These are phyloP conservation scores for Emericellopsis atlantica DNA, from an alignment of 2,329 filamentous ascomycete species.

Conservation along the genomic window DNA sequence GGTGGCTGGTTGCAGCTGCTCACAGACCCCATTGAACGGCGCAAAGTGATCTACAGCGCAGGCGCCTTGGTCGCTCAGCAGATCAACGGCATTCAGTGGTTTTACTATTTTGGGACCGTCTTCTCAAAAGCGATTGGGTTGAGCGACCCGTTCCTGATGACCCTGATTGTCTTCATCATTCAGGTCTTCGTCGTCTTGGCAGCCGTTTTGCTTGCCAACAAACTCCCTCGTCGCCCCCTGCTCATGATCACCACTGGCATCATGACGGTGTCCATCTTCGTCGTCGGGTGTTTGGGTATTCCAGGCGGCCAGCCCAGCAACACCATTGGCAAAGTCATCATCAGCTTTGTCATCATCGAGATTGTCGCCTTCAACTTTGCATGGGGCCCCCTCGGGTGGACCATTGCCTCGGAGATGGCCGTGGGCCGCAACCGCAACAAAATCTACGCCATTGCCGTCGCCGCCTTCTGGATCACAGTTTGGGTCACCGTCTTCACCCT, in stretches of 20 bases:
- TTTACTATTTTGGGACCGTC: constrained; percentile 28
- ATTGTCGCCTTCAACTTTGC: constrained; percentile 31
- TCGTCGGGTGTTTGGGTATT: constrained; percentile 26
- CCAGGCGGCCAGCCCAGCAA: constrained; percentile 12
- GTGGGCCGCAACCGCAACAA: constrained; percentile 34
- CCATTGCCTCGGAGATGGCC: constrained; percentile 31
- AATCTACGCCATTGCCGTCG: constrained; percentile 27
- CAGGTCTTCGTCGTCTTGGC: constrained; percentile 29
- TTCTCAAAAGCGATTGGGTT: constrained; percentile 28
- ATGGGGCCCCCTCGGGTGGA: constrained; percentile 25
- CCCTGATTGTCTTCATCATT: constrained; percentile 25
- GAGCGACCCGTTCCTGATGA: constrained; percentile 25
- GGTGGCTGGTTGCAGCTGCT: no score
- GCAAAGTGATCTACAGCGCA: constrained; percentile 29
- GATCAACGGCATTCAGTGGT: constrained; percentile 35
- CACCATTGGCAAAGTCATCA: constrained; percentile 22
- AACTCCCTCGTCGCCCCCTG: constrained; percentile 25
- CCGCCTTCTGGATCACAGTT: constrained; percentile 27
- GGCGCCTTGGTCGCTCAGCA: constrained; percentile 32
- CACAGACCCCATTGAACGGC: constrained; percentile 28
- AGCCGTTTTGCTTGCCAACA: no score
- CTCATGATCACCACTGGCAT: constrained; percentile 23
- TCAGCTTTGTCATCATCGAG: constrained; percentile 26
- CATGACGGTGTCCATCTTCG: constrained; percentile 25
- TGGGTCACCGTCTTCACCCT: constrained; percentile 25